Conservation (phyloP, 2,329 filamentous ascomycete genomes). For the Huntiella abstrusa region DNA sequence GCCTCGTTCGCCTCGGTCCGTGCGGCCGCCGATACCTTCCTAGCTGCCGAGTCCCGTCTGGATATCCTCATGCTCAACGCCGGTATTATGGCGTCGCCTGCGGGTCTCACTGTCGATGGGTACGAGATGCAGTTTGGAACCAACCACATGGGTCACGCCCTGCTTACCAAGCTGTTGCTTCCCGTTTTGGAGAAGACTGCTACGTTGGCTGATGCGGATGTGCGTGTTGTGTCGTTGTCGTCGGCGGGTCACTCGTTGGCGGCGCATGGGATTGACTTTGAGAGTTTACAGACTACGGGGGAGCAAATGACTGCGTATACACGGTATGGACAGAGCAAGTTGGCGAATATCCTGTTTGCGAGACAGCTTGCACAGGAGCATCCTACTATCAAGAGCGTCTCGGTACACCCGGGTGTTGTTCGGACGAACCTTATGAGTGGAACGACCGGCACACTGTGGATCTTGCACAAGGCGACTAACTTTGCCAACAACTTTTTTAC, state of each 20-base stretch:
- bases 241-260: slow-evolving; percentile 15
- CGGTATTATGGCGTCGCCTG: slow-evolving; percentile 21
- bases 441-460: slow-evolving; percentile 7
- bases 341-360: slow-evolving; percentile 17
- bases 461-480: slow-evolving; percentile 10
- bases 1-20: slow-evolving; percentile 20
- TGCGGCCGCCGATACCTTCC: slow-evolving; percentile 20
- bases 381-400: slow-evolving; percentile 14
- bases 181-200: slow-evolving; percentile 17
- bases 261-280: slow-evolving; percentile 17
- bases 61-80: slow-evolving; percentile 27
- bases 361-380: slow-evolving; percentile 15
- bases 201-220: slow-evolving; percentile 13
- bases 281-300: slow-evolving; percentile 15
- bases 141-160: slow-evolving; percentile 28
- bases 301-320: slow-evolving; percentile 13
- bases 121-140: slow-evolving; percentile 26
- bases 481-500: slow-evolving; percentile 13
- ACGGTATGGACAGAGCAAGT: slow-evolving; percentile 18
- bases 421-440: slow-evolving; percentile 15
- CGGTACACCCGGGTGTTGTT: slow-evolving; percentile 17
- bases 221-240: slow-evolving; percentile 17
- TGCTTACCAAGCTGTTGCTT: slow-evolving; percentile 26
- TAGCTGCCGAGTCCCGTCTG: slow-evolving; percentile 16
- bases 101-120: slow-evolving; percentile 20